These are phyloP conservation scores for Paratinospora sagittata DNA, from an alignment of 164 flowering plant genomes.

Conservation along the genomic window DNA sequence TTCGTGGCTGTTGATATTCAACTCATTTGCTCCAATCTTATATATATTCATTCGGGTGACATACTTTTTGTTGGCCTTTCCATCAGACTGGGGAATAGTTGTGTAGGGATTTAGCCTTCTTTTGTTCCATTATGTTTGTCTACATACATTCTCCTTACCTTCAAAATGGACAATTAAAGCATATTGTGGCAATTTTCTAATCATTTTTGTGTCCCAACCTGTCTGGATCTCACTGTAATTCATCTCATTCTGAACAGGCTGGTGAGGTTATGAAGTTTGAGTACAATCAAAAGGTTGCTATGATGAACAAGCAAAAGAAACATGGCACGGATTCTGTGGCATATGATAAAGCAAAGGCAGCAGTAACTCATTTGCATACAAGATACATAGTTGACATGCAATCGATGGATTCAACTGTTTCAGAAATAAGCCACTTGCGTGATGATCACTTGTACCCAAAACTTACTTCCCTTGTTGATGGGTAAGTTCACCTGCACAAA, in stretches of 20 bases:
- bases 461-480: constrained; percentile 66
- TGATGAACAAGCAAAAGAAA: constrained; percentile 65
- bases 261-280: constrained; percentile 87
- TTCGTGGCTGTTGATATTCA: not conserved
- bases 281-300: constrained; percentile 64
- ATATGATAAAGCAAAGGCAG: constrained; percentile 80
- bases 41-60: not conserved
- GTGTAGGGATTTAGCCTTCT: too few species aligned
- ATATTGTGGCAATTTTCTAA: not conserved
- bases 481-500: constrained; percentile 38
- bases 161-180: not conserved
- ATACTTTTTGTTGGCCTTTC: not conserved
- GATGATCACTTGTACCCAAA: constrained; percentile 77
- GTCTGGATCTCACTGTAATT: not conserved
- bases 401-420: constrained; percentile 85
- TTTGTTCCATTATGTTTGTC: not conserved
- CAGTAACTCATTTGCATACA: constrained; percentile 87
- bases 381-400: constrained; percentile 90
- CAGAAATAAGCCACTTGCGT: constrained; percentile 66
- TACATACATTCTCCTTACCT: not conserved
- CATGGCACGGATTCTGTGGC: constrained; percentile 52
- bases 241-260: constrained; percentile 41
- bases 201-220: too few species aligned
- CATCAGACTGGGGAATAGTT: not conserved
- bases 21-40: not conserved